Conservation (phyloP, 2,329 filamentous ascomycete species). For the Ophiocordyceps camponoti-rufipedis region DNA sequence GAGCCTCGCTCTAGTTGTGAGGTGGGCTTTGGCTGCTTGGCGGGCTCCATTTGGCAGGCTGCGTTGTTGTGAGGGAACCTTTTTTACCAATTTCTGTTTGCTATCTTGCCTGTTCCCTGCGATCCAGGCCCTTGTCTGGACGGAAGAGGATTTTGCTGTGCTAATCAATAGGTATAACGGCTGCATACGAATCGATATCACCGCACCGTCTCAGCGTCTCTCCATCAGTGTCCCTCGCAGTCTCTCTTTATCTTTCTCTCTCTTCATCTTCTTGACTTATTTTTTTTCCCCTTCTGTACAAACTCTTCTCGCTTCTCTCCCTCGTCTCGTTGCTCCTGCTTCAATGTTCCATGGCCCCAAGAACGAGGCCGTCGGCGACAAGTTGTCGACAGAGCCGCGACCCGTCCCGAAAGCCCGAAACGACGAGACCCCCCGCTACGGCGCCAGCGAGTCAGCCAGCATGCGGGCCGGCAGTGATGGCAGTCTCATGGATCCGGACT, state of each 20-base stretch:
- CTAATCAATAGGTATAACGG: not conserved
- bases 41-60: no score
- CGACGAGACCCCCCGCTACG: conserved; percentile 6
- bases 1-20: not conserved
- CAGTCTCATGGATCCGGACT: conserved; percentile 36
- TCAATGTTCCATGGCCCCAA: conserved; percentile 2
- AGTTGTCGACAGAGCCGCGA: conserved; percentile 2
- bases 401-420: not conserved
- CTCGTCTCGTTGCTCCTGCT: not conserved
- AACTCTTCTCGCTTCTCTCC: no score
- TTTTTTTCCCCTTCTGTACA: not conserved
- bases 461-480: conserved; percentile 10
- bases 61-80: no score
- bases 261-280: not conserved
- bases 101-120: no score
- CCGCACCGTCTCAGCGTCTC: not conserved
- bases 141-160: no score
- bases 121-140: no score
- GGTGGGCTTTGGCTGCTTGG: no score
- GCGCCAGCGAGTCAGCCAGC: conserved; percentile 1
- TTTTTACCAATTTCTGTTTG: no score
- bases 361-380: conserved; percentile 1
- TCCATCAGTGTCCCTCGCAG: no score
- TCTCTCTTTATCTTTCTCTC: not conserved
- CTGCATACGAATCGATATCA: not conserved